Evolutionary conservation across 164 flowering plant species (phyloP), one percentile per base, ranked within the genome.

Genomic region (Aristolochia fimbriata): DNA sequence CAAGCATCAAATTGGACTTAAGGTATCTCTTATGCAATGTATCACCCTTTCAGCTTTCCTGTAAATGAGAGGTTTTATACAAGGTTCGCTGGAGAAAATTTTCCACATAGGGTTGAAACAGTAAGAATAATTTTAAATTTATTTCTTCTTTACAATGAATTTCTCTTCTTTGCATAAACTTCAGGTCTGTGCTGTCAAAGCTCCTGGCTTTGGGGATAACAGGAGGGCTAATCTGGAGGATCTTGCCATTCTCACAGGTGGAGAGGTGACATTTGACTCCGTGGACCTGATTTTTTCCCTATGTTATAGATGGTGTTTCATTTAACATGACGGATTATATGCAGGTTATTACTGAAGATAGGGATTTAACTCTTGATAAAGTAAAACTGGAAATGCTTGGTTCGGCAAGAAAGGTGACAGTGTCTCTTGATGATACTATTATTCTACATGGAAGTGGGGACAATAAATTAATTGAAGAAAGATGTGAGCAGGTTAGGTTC

Each of bases 141-240:
- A 6, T 6, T 37, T 37, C 52, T 17, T 49, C 52, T 49, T 49
- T 15, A 49, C 16, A 4, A 5, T 49, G 52, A 0, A 1, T 56
- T 56, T 31, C 7, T 30, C n/a, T n/a, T 68, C n/a, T 71, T 54
- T 62, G 16, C 58, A 24, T 33, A 62, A 23, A 47, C 15, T 62
- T 50, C 61, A 89, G 91, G 90, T 87, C 43, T 87, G 92, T 80
- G 94, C 97, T 55, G 73, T 90, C 33, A 90, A 90, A 71, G 80
- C 97, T 75, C 97, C 97, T 67, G 92, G 97, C 61, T 90, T 90
- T 80, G 97, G 97, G 60, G 94, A 90, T 30, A 90, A 72, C 62
- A 83, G 90, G 73, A 79, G 75, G 71, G 88, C 86, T 27, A 83
- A 79, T 69, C 70, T 90, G 57, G 87, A 85, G 54, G 97, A 90